Base-by-base conservation (phyloP, 177 flowering plant genomes). In the Tripterygium wilfordii region DNA sequence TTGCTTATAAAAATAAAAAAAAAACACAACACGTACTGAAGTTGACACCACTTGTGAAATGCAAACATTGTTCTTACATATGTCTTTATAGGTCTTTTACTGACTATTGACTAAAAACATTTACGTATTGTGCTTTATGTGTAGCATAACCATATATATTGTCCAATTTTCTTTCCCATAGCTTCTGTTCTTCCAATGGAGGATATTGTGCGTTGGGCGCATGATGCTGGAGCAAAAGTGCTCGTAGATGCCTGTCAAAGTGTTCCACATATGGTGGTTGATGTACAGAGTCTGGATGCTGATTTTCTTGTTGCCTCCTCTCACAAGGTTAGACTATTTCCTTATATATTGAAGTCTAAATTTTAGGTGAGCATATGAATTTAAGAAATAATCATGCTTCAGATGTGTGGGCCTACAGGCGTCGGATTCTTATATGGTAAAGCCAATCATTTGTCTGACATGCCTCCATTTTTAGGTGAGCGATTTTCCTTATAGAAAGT, bases 401-500 rank as follows among this genome's bases (percentile, higher is more conserved):
- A 92, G 99, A 94, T 94, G 99, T 89, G 96, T 85, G 99, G 99
- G 75, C 99, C 99, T 77, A 94, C 99, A 77, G 97, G 99, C 78
- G 56, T 90, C 53, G 99, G 99, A 48, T 87, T 94, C 75, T 75
- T 94, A 44, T 94, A 79, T 67, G 99, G 97, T 9, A 90, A 87
- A 64, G 61, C 71, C 24, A 80, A 83, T 43, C 59, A 81, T 32
- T 59, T 94, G 63, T 61, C 73, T 32, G 41, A 60, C 40, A 90
- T 94, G 97, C 90, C 87, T 57, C 99, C 97, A 46, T 94, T 94
- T 63, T 63, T 86, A 69, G 96, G 99, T 86, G 63, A 58, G 44
- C 16, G 40, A 12, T 2, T 41, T 58, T 18, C 33, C 18, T 44
- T 45, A n/a, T 8, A 13, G 17, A 26, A 23, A 12, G 10, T 3